These are phyloP conservation scores for Metschnikowia vanudenii DNA, from an alignment of 805 yeast genomes.

Conservation along the genomic window DNA sequence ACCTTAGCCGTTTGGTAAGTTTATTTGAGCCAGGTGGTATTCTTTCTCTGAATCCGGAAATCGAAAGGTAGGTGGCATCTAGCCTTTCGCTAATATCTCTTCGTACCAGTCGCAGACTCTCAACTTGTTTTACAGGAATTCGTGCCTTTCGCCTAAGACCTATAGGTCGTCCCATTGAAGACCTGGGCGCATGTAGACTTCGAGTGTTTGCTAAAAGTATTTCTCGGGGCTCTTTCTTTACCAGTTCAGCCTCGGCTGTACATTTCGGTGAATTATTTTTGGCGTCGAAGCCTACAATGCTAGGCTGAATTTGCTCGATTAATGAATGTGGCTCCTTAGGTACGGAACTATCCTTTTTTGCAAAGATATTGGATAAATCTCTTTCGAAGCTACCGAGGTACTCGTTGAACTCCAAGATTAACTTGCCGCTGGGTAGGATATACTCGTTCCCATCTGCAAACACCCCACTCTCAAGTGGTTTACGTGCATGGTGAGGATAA, in stretches of 20 bases:
- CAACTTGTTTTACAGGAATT: background rate
- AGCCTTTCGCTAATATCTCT: slow-evolving; percentile 4
- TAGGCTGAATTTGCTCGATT: background rate
- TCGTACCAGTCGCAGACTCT: background rate
- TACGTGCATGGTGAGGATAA: slow-evolving; percentile 22
- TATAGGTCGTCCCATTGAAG: slow-evolving; percentile 2
- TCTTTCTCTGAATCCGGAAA: background rate
- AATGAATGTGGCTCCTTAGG: background rate
- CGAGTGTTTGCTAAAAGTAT: background rate
- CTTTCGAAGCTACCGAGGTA: slow-evolving; percentile 34
- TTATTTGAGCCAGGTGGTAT: slow-evolving; percentile 15
- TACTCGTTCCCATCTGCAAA: slow-evolving; percentile 25
- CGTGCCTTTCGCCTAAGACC: slow-evolving; percentile 5
- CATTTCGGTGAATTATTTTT: background rate
- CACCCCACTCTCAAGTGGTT: slow-evolving; percentile 19
- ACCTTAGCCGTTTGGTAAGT: slow-evolving; percentile 7
- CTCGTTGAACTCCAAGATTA: slow-evolving; percentile 32
- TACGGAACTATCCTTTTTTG: slow-evolving; percentile 3
- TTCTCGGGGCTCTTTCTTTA: background rate
- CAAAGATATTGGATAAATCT: slow-evolving; percentile 31
- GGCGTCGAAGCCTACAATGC: background rate
- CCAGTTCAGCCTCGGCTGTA: background rate
- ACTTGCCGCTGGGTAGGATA: slow-evolving; percentile 26
- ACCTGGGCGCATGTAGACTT: background rate
- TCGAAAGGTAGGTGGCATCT: background rate